Conservation (phyloP, 2,329 filamentous ascomycete species). For the Decorospora gaudefroyi region DNA sequence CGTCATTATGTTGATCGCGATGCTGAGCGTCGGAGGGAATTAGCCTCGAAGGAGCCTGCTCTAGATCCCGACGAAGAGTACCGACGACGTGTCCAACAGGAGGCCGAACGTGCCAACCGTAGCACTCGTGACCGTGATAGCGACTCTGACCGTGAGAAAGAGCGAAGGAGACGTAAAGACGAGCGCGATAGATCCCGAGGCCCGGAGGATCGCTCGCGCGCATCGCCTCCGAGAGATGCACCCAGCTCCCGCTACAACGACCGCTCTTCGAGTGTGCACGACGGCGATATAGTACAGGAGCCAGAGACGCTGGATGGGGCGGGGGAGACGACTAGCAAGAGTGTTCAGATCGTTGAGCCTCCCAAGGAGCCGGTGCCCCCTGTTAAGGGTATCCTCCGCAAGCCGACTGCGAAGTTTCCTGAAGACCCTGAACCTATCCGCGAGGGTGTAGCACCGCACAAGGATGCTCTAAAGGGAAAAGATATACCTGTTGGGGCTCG, state of each 20-base stretch:
- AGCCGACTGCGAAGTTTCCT: conserved; percentile 79
- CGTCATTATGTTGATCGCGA: conserved; percentile 47
- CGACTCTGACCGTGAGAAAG: conserved; percentile 43
- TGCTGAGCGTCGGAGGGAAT: conserved; percentile 41
- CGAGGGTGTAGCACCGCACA: conserved; percentile 91
- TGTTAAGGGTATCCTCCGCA: conserved; percentile 79
- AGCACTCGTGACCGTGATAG: conserved; percentile 35
- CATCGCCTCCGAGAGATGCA: conserved; percentile 30
- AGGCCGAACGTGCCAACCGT: conserved; percentile 48
- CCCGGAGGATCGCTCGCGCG: conserved; percentile 33
- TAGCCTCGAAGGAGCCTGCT: conserved; percentile 32
- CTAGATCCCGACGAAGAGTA: conserved; percentile 58
- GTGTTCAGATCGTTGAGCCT: conserved; percentile 68
- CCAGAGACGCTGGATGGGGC: conserved; percentile 37
- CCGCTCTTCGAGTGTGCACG: conserved; percentile 36
- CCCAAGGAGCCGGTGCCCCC: conserved; percentile 69
- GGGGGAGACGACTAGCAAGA: conserved; percentile 34
- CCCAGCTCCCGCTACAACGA: conserved; percentile 35
- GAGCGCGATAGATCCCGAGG: conserved; percentile 40
- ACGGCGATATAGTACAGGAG: conserved; percentile 41
- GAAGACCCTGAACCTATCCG: conserved; percentile 82
- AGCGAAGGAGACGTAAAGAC: conserved; percentile 43
- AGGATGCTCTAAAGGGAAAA: conserved; percentile 74
- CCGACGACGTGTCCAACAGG: conserved; percentile 53
- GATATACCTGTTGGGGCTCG: conserved; percentile 75